Base-by-base conservation (phyloP, 2,329 filamentous ascomycete species). In the Pyrenophora teres region DNA sequence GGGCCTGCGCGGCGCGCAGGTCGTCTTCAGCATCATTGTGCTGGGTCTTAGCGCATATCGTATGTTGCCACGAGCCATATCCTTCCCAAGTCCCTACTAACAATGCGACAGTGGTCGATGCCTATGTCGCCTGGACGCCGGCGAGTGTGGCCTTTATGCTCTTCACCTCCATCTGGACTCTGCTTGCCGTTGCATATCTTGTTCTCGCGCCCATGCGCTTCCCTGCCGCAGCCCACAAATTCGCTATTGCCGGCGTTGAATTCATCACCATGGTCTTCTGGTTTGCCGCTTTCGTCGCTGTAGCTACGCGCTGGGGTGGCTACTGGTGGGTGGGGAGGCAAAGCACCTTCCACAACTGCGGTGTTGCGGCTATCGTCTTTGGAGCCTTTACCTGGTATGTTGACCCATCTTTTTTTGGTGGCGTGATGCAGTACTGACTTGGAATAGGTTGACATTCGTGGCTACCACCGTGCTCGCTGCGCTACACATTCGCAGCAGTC, bases 221-320 rank as follows among this genome's bases (percentile, higher is more conserved):
- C 66, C 71, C 67, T 31, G 55, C 46, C 3, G 67, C 86, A 10
- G 88, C 89, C 61, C 87, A 93, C 76, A 83, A 81, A 50, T 83
- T 84, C 43, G 84, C 81, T 38, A 85, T 91, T 18, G 77, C 89
- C n/a, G 86, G 67, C 1, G 80, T 90, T 25, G 89, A 95, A 67
- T 80, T 80, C 50, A 59, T 93, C 18, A 94, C 91, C 33, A 87
- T 88, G 76, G 80, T 96, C 53, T 96, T 96, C 79, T 96, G 92
- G 92, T 95, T 97, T 70, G 87, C 89, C 0, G 90, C 90, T 8
- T 88, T 90, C 65, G 87, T 95, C 60, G 90, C 90, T 0, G 76
- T 92, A 4, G 91, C 88, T 1, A 85, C 84, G 19, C 77, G 78
- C 37, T 77, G 90, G 57, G 82, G 83, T 39, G 78, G 82, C n/a